Base-by-base conservation (phyloP, 257 asterid genomes). In the Solanum paucissectum region DNA sequence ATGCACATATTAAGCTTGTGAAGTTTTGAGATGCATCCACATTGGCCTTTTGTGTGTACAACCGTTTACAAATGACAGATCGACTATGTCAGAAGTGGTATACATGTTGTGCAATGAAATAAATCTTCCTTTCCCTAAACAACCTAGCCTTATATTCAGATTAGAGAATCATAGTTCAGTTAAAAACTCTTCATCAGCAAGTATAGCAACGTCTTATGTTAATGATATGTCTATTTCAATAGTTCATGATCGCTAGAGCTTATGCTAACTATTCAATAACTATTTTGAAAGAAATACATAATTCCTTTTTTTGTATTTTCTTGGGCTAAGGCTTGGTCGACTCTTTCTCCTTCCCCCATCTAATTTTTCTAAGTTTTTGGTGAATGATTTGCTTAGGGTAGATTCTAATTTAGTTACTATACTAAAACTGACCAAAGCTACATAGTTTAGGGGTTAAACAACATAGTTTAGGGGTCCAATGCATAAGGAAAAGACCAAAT, bases 11-110 rank as follows among this genome's bases (percentile, higher is more conserved):
- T 36, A 83, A 68, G 38, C 46, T 18, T 38, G 82, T 75, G 85
- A 89, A 32, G 89, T 85, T 20, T 72, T 89, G 62, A 89, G 88
- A 68, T 91, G 91, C 33, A 89, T 89, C 52, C 89, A 91, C 36
- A 88, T 88, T 3, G 93, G 90, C 10, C 88, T 86, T n/a, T 72
- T 89, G 89, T 91, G 93, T 37, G 92, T 89, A 66, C 93, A 91
- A 37, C 87, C 88, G 34, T 85, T 58, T 64, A 81, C 90, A 10
- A 79, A 89, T 12, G 93, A 88, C 88, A 86, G 91, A 20, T 90
- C 93, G 29, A 85, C 87, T 14, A 89, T 88, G 90, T 88, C 91
- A 21, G 83, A 84, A 27, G 89, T 88, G 29, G 36, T 91, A 27
- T 71, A 85, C 37, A 86, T 77, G 82, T 58, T 91, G 69, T 90